Conservation (phyloP, 305 asterid genomes). For the Caryopteris hybrid region DNA sequence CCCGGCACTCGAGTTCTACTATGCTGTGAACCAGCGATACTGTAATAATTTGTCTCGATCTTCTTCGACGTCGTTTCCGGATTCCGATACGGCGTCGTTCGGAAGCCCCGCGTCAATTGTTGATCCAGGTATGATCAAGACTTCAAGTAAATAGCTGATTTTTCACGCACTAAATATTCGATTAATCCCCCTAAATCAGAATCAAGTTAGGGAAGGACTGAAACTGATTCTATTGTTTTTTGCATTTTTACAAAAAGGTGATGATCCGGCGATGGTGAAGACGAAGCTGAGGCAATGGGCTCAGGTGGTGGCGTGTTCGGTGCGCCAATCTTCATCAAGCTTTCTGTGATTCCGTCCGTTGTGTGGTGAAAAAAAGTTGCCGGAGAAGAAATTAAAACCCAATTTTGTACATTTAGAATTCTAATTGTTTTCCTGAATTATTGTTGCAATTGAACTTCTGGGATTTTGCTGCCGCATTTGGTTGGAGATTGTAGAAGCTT, state of each 20-base stretch:
- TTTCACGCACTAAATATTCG: too few relatives aligned
- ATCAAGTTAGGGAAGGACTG: not conserved
- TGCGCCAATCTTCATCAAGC: slow-evolving; percentile 39
- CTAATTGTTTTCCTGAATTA: not conserved
- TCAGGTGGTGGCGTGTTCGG: slow-evolving; percentile 65
- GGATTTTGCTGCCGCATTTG: slow-evolving; percentile 12
- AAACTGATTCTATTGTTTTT: not conserved
- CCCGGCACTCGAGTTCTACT: slow-evolving; percentile 49
- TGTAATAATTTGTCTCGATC: slow-evolving; percentile 35
- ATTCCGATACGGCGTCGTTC: slow-evolving; percentile 24
- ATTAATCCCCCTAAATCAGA: not conserved
- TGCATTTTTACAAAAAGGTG: slow-evolving; percentile 27
- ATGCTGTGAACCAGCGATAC: slow-evolving; percentile 45
- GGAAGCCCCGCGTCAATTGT: slow-evolving; percentile 31
- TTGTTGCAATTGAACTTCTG: slow-evolving; percentile 1
- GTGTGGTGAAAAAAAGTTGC: not conserved
- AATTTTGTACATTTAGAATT: slow-evolving; percentile 12
- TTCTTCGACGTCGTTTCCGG: slow-evolving; percentile 42
- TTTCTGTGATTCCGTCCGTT: slow-evolving; percentile 4
- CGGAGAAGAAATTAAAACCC: not conserved
- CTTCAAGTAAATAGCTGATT: not conserved
- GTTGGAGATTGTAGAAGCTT: slow-evolving; percentile 4
- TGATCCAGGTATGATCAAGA: slow-evolving; percentile 31
- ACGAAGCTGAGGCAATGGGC: slow-evolving; percentile 62
- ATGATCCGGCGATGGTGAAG: slow-evolving; percentile 51